Evolutionary conservation across 208 protist species (phyloP).

Genomic region (Tritrichomonas musculus): DNA sequence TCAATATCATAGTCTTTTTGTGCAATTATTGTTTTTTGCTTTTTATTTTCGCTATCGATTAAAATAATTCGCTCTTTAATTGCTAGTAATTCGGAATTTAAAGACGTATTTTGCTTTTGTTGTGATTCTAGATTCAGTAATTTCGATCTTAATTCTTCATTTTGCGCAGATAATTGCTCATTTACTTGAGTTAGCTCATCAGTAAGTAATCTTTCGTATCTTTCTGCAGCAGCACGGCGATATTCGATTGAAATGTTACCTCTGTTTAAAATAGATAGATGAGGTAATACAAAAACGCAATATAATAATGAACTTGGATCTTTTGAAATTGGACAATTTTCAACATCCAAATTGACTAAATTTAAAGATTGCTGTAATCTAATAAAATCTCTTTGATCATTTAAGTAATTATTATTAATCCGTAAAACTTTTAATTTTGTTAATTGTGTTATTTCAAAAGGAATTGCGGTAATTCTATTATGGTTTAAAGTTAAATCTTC

Average conservation of each 20-base stretch:
- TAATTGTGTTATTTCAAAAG: background rate
- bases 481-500: background rate
- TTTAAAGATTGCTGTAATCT: background rate
- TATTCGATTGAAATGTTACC: background rate
- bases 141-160: background rate
- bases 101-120: background rate
- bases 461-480: background rate
- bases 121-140: background rate
- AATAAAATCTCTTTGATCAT: background rate
- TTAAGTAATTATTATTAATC: slow-evolving; percentile 8
- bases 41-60: background rate
- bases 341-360: background rate
- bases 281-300: background rate
- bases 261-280: background rate
- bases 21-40: background rate
- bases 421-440: background rate
- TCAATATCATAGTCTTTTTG: background rate
- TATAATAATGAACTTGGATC: background rate
- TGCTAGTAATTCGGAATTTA: background rate
- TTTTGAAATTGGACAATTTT: background rate
- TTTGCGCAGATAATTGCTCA: background rate
- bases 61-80: background rate
- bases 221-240: background rate
- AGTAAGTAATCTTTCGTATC: background rate
- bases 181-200: slow-evolving; percentile 16